These are phyloP conservation scores for Hordeum marinum DNA, from an alignment of 176 grass and related monocot species.

Conservation along the genomic window DNA sequence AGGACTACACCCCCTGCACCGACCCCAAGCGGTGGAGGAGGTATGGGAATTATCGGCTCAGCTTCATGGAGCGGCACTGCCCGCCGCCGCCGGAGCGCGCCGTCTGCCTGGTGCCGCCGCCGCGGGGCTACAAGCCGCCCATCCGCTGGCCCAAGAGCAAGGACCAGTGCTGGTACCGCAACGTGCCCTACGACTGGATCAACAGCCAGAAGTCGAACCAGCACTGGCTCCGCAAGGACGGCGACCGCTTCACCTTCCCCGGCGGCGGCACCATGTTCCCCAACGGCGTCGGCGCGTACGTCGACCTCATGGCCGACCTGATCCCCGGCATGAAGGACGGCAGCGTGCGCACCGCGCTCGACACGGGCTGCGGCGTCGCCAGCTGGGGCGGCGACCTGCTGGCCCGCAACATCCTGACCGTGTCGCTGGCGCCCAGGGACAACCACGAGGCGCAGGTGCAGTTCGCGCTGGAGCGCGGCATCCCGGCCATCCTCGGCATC, in stretches of 20 bases:
- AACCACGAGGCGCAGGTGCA: conserved; percentile 99
- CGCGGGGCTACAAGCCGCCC: conserved; percentile 77
- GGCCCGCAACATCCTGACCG: conserved; percentile 56
- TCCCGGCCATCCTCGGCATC: conserved; percentile 90
- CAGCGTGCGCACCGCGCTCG: conserved; percentile 74
- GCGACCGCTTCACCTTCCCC: conserved; percentile 82
- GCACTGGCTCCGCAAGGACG: conserved; percentile 90
- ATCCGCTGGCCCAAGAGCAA: conserved; percentile 98
- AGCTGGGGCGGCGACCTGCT: conserved; percentile 96
- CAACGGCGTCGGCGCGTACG: conserved; percentile 78
- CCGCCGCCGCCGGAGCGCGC: conserved; percentile 66
- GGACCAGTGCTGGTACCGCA: conserved; percentile 96
- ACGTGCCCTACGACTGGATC: conserved; percentile 99
- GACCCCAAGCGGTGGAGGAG: conserved; percentile 78
- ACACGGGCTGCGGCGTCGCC: conserved; percentile 93
- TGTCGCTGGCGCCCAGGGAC: conserved; percentile 84
- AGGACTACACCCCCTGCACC: conserved; percentile 97
- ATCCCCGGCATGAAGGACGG: conserved; percentile 86
- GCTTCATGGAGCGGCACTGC: conserved; percentile 94
- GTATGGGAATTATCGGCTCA: conserved; percentile 93
- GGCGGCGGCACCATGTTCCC: conserved; percentile 99
- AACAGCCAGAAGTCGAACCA: conserved; percentile 99
- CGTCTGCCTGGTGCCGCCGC: conserved; percentile 78
- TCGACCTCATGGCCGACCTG: conserved; percentile 56
- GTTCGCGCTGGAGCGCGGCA: conserved; percentile 97